Evolutionary conservation across 768 basidiomycete genomes (phyloP).

Genomic region (Mycena galericulata): DNA sequence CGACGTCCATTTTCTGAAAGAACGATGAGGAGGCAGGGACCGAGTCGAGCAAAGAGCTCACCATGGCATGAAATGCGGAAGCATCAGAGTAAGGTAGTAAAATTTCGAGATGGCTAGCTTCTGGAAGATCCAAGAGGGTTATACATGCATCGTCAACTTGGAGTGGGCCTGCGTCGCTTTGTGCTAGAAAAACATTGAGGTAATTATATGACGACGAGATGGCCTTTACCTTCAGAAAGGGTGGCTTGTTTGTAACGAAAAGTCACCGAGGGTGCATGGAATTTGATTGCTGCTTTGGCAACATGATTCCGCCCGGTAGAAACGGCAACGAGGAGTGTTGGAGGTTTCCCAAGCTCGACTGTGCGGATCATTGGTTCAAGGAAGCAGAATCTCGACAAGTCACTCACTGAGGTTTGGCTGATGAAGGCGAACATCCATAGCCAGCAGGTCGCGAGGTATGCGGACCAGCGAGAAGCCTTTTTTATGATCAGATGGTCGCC

Average conservation of each 20-base stretch:
- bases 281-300: conserved; percentile 62
- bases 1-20: conserved; percentile 73
- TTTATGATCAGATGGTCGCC: conserved; percentile 41
- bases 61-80: conserved; percentile 71
- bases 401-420: conserved; percentile 64
- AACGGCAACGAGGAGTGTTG: conserved; percentile 67
- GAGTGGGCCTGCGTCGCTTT: conserved; percentile 41
- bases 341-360: conserved; percentile 77
- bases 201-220: neutral
- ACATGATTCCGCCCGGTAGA: conserved; percentile 78
- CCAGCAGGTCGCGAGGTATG: conserved; percentile 71
- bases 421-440: conserved; percentile 71
- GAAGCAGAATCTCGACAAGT: conserved; percentile 9
- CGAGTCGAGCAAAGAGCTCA: conserved; percentile 45
- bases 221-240: conserved; percentile 49
- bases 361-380: neutral
- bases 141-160: conserved; percentile 58
- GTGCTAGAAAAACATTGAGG: conserved; percentile 23
- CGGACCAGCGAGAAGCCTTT: conserved; percentile 60
- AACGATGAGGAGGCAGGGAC: conserved; percentile 2
- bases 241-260: conserved; percentile 59
- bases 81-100: conserved; percentile 76
- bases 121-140: conserved; percentile 59
- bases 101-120: conserved; percentile 60
- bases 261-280: conserved; percentile 67